A percentile compares a stretch with the other conserved stretches of the same genome.
These are phyloP conservation scores for Gyrodon lividus DNA, from an alignment of 768 basidiomycete genomes.

Conservation along the genomic window DNA sequence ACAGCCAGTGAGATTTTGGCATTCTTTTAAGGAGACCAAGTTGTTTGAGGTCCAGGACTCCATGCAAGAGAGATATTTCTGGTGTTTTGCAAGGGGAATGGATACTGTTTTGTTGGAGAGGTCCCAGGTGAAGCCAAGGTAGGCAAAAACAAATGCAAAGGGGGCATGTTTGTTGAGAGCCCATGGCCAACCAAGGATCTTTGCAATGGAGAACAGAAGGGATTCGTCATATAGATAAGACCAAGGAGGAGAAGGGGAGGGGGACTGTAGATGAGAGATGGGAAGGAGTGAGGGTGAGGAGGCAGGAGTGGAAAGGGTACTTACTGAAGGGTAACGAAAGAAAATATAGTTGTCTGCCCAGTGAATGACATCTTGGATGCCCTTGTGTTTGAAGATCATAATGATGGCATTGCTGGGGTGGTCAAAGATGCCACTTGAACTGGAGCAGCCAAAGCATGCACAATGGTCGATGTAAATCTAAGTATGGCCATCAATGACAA, in stretches of 20 bases:
- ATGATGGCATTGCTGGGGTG: slow-evolving; percentile 32
- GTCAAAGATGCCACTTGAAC: slow-evolving; percentile 32
- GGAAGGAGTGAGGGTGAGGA: too few relatives aligned
- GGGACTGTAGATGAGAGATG: too few relatives aligned
- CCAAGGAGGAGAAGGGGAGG: not conserved
- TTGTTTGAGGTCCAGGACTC: slow-evolving; percentile 4
- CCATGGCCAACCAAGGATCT: slow-evolving; percentile 36
- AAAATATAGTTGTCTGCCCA: slow-evolving; percentile 38
- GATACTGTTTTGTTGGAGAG: slow-evolving; percentile 26
- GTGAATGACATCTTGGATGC: slow-evolving; percentile 24
- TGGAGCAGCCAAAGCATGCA: slow-evolving; percentile 23
- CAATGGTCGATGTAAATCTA: slow-evolving; percentile 10
- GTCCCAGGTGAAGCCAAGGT: slow-evolving; percentile 41
- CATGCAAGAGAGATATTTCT: slow-evolving; percentile 29
- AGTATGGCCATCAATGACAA: not conserved
- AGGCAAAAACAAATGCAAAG: slow-evolving; percentile 30
- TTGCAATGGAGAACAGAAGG: slow-evolving; percentile 24
- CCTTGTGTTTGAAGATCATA: slow-evolving; percentile 13
- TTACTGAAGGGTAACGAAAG: not conserved
- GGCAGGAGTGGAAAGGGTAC: too few relatives aligned
- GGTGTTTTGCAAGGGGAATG: slow-evolving; percentile 31
- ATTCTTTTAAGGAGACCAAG: slow-evolving; percentile 16
- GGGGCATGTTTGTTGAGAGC: slow-evolving; percentile 28
- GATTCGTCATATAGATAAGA: slow-evolving; percentile 19
- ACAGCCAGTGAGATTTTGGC: slow-evolving; percentile 32